Conservation (phyloP, 805 yeast genomes). For the Saccharomyces kudriavzevii region DNA sequence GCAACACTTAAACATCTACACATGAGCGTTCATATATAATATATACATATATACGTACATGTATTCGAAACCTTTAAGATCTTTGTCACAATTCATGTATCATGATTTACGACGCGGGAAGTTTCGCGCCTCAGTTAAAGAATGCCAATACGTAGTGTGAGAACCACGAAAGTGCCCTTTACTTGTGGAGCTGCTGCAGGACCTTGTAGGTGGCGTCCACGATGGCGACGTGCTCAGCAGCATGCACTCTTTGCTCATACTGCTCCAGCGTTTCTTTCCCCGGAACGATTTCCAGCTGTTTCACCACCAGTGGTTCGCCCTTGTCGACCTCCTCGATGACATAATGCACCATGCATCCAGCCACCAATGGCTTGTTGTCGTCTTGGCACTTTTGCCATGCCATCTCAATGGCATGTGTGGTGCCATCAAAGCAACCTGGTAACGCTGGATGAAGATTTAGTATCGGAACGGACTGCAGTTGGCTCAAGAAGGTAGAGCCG, state of each 20-base stretch:
- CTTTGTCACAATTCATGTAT: not conserved
- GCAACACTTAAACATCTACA: not conserved
- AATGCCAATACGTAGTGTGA: not conserved
- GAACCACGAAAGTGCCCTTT: not conserved
- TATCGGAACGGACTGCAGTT: constrained; percentile 62
- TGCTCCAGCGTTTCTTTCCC: constrained; percentile 64
- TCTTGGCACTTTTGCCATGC: constrained; percentile 93
- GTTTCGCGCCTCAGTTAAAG: not conserved
- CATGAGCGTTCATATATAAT: not conserved
- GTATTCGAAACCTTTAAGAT: not conserved
- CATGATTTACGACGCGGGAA: not conserved
- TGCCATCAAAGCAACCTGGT: constrained; percentile 95
- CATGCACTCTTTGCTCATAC: constrained; percentile 78
- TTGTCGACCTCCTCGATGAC: constrained; percentile 95
- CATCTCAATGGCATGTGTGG: constrained; percentile 84
- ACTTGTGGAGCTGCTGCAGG: constrained; percentile 18
- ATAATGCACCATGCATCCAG: constrained; percentile 94
- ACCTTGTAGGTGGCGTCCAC: constrained; percentile 82
- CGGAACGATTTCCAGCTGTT: constrained; percentile 59
- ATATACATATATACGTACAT: not conserved
- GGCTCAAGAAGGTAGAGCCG: constrained; percentile 65
- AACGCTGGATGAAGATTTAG: constrained; percentile 94
- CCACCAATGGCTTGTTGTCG: constrained; percentile 49
- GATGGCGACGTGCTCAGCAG: constrained; percentile 79
- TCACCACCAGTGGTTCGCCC: constrained; percentile 83